Base-by-base conservation (phyloP, 129 eudicot species). In the Chrysanthemum lavandulifolium region DNA sequence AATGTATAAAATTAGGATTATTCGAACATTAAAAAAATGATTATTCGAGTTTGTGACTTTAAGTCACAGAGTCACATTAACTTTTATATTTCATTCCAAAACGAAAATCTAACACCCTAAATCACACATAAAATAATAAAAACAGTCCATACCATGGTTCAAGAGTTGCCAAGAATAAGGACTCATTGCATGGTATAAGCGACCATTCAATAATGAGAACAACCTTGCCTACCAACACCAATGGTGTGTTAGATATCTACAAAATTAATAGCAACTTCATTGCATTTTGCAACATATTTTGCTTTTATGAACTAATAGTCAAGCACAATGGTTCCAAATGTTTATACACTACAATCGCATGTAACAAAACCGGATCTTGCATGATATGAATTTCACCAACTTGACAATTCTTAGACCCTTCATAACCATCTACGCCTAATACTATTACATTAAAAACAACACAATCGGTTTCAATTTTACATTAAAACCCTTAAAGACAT, bases 331-430 rank as follows among this genome's bases (percentile, higher is more conserved):
- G 5, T 31, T 31, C 36, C 36, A 31, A 31, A 31, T 31, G 36
- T 31, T 31, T 31, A 31, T 25, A 25, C 29, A 25, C 29, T 2
- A 25, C 2, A 2, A 25, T 16, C 61, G n/a, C 16, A n/a, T 8
- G 27, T n/a, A 10, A 77, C 33, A 69, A 21, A 40, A 21, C 19
- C 53, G 40, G 63, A 31, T 53, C 23, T 23, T 23, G 31, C 68
- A 43, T 73, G 55, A 86, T 91, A 89, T 86, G 90, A 65, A 67
- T 72, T 81, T 86, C 85, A 71, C 70, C 84, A 49, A 85, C 56
- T 69, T 76, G 88, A 51, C 75, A 75, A 64, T 77, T 81, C 60
- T 73, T 82, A 5, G 74, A 50, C 48, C 65, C 62, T 10, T 76
- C 81, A 15, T 82, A 63, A 21, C 74, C 72, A 72, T 75, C 84